These are phyloP conservation scores for Pseudopyrenochaeta lycopersici DNA, from an alignment of 2,329 filamentous ascomycete species.

Conservation along the genomic window DNA sequence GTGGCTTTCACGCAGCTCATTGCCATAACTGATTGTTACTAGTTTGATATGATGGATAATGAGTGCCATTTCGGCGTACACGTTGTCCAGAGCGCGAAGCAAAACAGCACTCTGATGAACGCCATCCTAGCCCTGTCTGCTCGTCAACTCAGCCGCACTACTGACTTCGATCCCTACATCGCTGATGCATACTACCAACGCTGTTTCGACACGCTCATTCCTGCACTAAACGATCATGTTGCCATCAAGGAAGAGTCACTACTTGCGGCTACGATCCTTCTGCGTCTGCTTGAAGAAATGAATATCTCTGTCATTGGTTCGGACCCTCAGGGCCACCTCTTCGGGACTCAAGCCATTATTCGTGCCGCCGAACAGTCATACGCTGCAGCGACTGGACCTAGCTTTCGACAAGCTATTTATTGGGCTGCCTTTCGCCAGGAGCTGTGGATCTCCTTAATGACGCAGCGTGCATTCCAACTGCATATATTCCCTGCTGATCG, in stretches of 20 bases:
- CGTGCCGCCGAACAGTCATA: constrained; percentile 45
- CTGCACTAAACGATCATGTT: constrained; percentile 50
- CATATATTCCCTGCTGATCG: constrained; percentile 51
- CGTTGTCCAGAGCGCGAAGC: constrained; percentile 47
- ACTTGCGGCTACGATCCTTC: constrained; percentile 52
- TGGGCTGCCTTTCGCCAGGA: constrained; percentile 51
- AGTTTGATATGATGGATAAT: constrained; percentile 50
- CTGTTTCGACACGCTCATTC: constrained; percentile 53
- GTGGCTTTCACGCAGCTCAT: neutral
- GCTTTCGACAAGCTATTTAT: constrained; percentile 47
- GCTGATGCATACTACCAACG: constrained; percentile 54
- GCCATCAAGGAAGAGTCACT: constrained; percentile 52
- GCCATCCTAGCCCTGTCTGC: constrained; percentile 55
- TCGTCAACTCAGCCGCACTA: constrained; percentile 52
- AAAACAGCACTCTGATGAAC: constrained; percentile 52
- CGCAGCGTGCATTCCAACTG: constrained; percentile 45
- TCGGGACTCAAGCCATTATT: constrained; percentile 50
- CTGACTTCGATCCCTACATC: constrained; percentile 51
- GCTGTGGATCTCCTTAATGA: constrained; percentile 49
- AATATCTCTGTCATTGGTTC: constrained; percentile 49
- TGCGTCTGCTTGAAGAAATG: constrained; percentile 54
- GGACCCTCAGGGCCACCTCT: constrained; percentile 50
- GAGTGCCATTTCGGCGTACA: constrained; percentile 45
- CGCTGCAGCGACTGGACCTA: constrained; percentile 39
- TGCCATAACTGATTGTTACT: neutral